Percentiles rank a stretch among this genome's conserved stretches.
These are phyloP conservation scores for Ambrosiella cleistominuta DNA, from an alignment of 2,329 filamentous ascomycete species.

Conservation along the genomic window DNA sequence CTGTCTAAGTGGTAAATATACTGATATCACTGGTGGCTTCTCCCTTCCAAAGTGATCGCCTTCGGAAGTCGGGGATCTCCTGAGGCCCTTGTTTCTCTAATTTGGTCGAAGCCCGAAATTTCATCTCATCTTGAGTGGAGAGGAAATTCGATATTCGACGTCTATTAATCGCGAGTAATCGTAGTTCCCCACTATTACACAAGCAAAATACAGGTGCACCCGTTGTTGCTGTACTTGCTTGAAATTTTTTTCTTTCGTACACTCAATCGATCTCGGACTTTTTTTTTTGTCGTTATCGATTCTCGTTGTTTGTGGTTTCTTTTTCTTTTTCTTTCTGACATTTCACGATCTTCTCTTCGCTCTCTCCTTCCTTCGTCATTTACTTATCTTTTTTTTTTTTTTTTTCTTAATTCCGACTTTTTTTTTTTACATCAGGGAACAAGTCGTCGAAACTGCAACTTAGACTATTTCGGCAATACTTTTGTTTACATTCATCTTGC, in stretches of 20 bases:
- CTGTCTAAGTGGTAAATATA: no score
- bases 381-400: background rate
- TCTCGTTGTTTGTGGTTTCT: background rate
- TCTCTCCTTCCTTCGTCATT: background rate
- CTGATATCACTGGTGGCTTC: no score
- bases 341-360: background rate
- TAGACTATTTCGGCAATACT: background rate
- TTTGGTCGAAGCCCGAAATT: conserved; percentile 2
- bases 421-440: background rate
- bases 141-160: conserved; percentile 8
- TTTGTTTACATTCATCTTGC: background rate
- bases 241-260: background rate
- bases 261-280: background rate
- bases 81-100: conserved; percentile 1
- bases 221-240: background rate
- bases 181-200: background rate
- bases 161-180: conserved; percentile 1
- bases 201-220: background rate
- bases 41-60: no score
- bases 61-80: background rate
- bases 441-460: background rate
- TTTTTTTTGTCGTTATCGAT: background rate
- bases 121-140: conserved; percentile 10
- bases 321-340: background rate
- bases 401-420: background rate